Conservation (phyloP, 2,329 filamentous ascomycete genomes). For the Fusarium camptoceras region DNA sequence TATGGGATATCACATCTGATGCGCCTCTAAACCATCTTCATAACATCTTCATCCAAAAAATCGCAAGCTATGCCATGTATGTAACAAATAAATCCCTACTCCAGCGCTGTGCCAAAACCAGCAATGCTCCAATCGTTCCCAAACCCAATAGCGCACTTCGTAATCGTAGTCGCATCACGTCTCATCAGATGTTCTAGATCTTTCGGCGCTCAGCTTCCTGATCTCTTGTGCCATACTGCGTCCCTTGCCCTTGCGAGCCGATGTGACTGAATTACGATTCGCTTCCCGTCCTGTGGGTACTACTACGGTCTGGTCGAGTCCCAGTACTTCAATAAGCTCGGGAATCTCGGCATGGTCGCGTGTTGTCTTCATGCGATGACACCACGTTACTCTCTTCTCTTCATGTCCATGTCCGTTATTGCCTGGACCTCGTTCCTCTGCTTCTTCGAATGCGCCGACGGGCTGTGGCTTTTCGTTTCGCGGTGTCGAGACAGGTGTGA, state of each 20-base stretch:
- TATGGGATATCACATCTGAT: conserved; percentile 33
- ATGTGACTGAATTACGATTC: conserved; percentile 51
- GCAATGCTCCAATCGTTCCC: conserved; percentile 16
- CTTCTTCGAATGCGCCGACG: conserved; percentile 38
- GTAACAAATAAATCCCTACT: conserved; percentile 34
- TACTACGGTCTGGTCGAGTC: conserved; percentile 56
- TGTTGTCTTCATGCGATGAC: conserved; percentile 83
- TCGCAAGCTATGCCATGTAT: conserved; percentile 11
- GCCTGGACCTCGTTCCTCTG: conserved; percentile 3
- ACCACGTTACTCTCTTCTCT: conserved; percentile 78
- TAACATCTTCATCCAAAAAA: conserved; percentile 13
- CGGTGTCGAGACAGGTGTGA: conserved; percentile 60
- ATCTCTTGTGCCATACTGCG: conserved; percentile 63
- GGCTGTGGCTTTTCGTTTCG: conserved; percentile 49
- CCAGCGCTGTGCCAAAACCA: conserved; percentile 42
- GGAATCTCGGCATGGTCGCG: conserved; percentile 80
- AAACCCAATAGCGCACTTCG: background rate
- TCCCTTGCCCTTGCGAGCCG: conserved; percentile 65
- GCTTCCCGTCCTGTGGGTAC: conserved; percentile 11
- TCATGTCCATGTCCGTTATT: conserved; percentile 48
- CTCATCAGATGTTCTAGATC: conserved; percentile 28
- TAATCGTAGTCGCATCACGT: conserved; percentile 11
- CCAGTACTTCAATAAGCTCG: conserved; percentile 72
- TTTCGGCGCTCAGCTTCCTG: conserved; percentile 55
- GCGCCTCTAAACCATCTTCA: conserved; percentile 9